These are phyloP conservation scores for Ogataea glucozyma DNA, from an alignment of 805 yeast species.

Conservation along the genomic window DNA sequence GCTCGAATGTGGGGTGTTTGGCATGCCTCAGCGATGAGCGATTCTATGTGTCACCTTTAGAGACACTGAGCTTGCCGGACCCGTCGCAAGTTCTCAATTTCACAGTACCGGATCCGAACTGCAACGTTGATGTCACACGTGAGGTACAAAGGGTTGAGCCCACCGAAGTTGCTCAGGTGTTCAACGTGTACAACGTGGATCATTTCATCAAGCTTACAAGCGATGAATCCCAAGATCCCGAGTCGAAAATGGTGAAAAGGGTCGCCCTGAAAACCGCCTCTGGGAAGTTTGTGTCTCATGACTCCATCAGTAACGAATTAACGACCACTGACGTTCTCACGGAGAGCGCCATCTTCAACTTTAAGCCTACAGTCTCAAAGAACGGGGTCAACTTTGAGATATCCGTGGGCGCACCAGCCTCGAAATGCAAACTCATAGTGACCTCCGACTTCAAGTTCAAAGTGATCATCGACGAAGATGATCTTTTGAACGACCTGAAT, in stretches of 20 bases:
- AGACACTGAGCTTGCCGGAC: background rate
- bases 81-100: constrained; percentile 24
- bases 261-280: constrained; percentile 28
- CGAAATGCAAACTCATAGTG: constrained; percentile 23
- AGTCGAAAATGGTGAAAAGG: constrained; percentile 10
- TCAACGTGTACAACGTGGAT: constrained; percentile 27
- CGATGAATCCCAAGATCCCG: constrained; percentile 1
- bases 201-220: constrained; percentile 17
- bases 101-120: constrained; percentile 14
- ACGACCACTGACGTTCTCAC: constrained; percentile 31
- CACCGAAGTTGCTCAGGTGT: constrained; percentile 27
- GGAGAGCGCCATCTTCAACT: constrained; percentile 29
- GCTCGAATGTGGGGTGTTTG: constrained; percentile 19
- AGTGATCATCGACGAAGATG: constrained; percentile 33
- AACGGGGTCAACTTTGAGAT: constrained; percentile 12
- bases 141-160: constrained; percentile 31
- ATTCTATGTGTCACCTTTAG: constrained; percentile 8
- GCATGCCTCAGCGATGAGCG: constrained; percentile 16
- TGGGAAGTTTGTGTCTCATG: constrained; percentile 28
- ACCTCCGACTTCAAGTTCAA: constrained; percentile 22
- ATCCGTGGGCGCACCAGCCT: constrained; percentile 19
- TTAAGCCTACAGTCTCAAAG: constrained; percentile 10
- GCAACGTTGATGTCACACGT: constrained; percentile 8
- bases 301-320: constrained; percentile 18
- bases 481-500: constrained; percentile 28